Percentiles rank a stretch among this genome's conserved stretches.
These are phyloP conservation scores for Calocera viscosa DNA, from an alignment of 768 basidiomycete genomes.

Conservation along the genomic window DNA sequence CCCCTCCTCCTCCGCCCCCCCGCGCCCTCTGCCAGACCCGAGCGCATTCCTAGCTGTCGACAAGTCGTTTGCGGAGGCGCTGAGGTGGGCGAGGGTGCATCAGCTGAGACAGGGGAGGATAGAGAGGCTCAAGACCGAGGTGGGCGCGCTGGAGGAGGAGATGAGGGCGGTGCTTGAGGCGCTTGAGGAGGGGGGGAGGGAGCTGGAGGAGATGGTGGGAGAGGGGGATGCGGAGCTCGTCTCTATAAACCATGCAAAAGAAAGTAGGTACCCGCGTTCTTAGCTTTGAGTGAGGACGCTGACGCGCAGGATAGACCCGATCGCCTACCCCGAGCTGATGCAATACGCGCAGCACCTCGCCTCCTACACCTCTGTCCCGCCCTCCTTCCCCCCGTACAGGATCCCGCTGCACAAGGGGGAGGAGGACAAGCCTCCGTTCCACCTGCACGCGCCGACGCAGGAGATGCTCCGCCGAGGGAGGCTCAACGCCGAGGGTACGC, in stretches of 20 bases:
- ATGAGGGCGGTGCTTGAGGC: conserved; percentile 59
- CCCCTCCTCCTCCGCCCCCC: neutral
- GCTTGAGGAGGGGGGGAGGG: conserved; percentile 52
- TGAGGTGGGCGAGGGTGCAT: conserved; percentile 54
- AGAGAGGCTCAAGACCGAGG: conserved; percentile 56
- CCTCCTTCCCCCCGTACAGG: conserved; percentile 67
- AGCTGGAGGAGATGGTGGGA: conserved; percentile 54
- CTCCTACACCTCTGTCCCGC: conserved; percentile 77
- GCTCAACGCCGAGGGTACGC: conserved; percentile 52
- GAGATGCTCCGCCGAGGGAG: conserved; percentile 79
- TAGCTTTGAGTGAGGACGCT: neutral
- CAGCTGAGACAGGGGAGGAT: conserved; percentile 66
- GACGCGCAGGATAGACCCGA: conserved; percentile 39
- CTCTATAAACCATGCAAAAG: conserved; percentile 57
- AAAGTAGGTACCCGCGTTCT: conserved; percentile 37
- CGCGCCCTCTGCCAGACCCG: neutral
- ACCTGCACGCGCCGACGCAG: conserved; percentile 83
- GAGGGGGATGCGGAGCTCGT: conserved; percentile 64
- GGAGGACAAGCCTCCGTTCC: conserved; percentile 38
- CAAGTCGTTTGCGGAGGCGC: conserved; percentile 47
- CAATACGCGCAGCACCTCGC: conserved; percentile 76
- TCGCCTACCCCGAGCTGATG: conserved; percentile 71
- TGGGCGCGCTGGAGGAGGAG: conserved; percentile 49
- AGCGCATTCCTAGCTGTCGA: conserved; percentile 49
- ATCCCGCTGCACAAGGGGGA: conserved; percentile 28